These are phyloP conservation scores for Zopfia rhizophila DNA, from an alignment of 2,329 filamentous ascomycete species.

Conservation along the genomic window DNA sequence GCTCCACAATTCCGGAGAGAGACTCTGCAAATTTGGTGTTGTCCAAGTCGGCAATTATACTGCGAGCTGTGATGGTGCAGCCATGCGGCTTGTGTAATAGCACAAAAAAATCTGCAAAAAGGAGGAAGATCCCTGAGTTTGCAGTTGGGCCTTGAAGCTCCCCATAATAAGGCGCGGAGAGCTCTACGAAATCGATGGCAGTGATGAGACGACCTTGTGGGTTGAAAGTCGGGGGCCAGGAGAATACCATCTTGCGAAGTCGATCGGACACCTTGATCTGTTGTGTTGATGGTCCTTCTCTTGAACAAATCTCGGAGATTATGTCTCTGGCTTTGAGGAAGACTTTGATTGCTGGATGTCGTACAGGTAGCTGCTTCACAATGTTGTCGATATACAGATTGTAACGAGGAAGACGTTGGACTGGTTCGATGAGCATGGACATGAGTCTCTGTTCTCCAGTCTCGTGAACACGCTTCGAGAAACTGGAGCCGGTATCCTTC, in stretches of 20 bases:
- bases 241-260: slow-evolving; percentile 78
- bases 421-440: slow-evolving; percentile 93
- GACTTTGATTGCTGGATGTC: slow-evolving; percentile 82
- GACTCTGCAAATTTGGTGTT: slow-evolving; percentile 68
- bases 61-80: slow-evolving; percentile 74
- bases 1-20: slow-evolving; percentile 60
- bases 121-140: slow-evolving; percentile 74
- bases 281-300: slow-evolving; percentile 77
- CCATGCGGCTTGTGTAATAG: slow-evolving; percentile 76
- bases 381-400: slow-evolving; percentile 98
- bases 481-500: slow-evolving; percentile 80
- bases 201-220: slow-evolving; percentile 82
- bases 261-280: slow-evolving; percentile 79
- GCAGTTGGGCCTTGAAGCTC: slow-evolving; percentile 58
- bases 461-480: slow-evolving; percentile 81
- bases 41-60: slow-evolving; percentile 85
- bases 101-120: slow-evolving; percentile 86
- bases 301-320: slow-evolving; percentile 94
- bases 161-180: slow-evolving; percentile 75
- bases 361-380: slow-evolving; percentile 82
- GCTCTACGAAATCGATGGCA: slow-evolving; percentile 81
- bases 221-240: slow-evolving; percentile 77
- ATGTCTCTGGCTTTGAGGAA: slow-evolving; percentile 92
- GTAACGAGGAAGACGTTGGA: slow-evolving; percentile 93
- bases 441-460: slow-evolving; percentile 90